Conservation (phyloP, 306 rosid species). For the Luffa acutangula region DNA sequence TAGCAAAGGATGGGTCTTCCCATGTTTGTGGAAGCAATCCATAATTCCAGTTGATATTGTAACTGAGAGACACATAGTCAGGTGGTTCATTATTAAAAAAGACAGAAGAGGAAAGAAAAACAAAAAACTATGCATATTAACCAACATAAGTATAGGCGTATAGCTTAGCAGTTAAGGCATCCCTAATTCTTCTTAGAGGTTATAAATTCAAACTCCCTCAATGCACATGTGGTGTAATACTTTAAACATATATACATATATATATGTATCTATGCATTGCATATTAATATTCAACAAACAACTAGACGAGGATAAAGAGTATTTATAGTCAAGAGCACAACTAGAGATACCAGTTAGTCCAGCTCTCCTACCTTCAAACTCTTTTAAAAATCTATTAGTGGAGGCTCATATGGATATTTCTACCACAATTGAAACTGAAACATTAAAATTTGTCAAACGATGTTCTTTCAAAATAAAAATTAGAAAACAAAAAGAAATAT, state of each 20-base stretch:
- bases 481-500: background rate
- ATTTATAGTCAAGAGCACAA: background rate
- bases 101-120: background rate
- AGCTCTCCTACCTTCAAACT: background rate
- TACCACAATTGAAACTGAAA: background rate
- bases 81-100: background rate
- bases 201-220: background rate
- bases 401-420: background rate
- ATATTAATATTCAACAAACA: background rate
- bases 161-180: background rate
- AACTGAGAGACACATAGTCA: slow-evolving; percentile 25
- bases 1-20: slow-evolving; percentile 89
- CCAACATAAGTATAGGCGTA: background rate
- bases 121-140: background rate
- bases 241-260: background rate
- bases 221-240: background rate
- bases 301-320: background rate
- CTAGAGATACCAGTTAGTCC: background rate
- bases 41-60: slow-evolving; percentile 87
- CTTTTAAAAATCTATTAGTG: background rate
- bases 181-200: background rate
- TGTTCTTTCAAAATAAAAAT: background rate
- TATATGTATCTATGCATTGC: background rate
- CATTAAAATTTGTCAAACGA: background rate
- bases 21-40: slow-evolving; percentile 96